Evolutionary conservation across 2,329 filamentous ascomycete genomes (phyloP).

Genomic region (Neonectria ditissima): DNA sequence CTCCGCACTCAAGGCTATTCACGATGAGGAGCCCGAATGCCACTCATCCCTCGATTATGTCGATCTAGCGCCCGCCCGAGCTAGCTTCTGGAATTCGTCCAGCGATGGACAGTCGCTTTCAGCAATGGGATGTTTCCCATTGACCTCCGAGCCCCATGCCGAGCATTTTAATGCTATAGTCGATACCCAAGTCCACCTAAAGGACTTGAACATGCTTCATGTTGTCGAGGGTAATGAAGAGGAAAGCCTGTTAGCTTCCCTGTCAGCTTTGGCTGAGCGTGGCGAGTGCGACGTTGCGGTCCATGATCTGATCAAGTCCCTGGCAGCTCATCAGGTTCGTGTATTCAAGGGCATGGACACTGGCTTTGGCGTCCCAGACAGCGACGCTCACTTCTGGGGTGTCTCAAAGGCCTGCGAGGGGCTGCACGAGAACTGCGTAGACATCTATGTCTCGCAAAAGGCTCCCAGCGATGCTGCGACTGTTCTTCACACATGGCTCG

Average conservation of each 20-base stretch:
- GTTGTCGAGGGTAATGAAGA: conserved; percentile 29
- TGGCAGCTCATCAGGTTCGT: conserved; percentile 18
- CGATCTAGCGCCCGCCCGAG: conserved; percentile 16
- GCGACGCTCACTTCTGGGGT: conserved; percentile 30
- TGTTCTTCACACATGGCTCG: conserved; percentile 30
- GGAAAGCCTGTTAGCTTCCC: conserved; percentile 21
- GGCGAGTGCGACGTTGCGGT: conserved; percentile 4
- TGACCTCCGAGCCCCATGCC: conserved; percentile 27
- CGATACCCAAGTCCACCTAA: conserved; percentile 30
- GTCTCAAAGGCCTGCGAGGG: conserved; percentile 20
- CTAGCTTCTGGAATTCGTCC: conserved; percentile 29
- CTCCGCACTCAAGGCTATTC: neutral
- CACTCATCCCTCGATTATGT: conserved; percentile 23
- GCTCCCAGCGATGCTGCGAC: conserved; percentile 23
- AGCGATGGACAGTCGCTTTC: conserved; percentile 25
- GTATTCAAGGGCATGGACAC: conserved; percentile 32
- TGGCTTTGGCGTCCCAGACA: conserved; percentile 26
- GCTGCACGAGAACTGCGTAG: conserved; percentile 6
- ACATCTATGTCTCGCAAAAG: conserved; percentile 27
- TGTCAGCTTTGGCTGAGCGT: conserved; percentile 7
- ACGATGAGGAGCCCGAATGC: conserved; percentile 10
- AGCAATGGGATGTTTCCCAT: conserved; percentile 26
- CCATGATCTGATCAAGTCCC: conserved; percentile 16
- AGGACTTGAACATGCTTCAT: conserved; percentile 29
- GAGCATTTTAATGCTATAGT: conserved; percentile 31